Evolutionary conservation across 768 basidiomycete species (phyloP).

Genomic region (Podaxis sp.): DNA sequence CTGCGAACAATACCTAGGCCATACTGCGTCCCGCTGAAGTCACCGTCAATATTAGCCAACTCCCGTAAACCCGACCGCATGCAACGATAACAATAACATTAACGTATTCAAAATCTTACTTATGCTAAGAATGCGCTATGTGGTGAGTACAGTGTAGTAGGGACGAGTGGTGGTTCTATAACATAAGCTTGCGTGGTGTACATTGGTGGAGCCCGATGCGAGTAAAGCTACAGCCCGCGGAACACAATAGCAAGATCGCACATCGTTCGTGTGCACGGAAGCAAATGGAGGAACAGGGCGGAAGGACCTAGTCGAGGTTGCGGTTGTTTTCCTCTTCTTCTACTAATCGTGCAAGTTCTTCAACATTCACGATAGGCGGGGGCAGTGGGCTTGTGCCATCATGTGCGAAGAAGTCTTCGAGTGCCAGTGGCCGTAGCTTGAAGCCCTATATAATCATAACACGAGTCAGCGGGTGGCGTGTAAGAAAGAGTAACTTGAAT

Average conservation of each 20-base stretch:
- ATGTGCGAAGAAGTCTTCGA: slow-evolving; percentile 66
- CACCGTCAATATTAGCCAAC: background rate
- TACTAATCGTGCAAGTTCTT: slow-evolving; percentile 4
- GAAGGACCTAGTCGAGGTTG: background rate
- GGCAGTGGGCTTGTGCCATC: slow-evolving; percentile 41
- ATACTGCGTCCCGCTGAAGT: too few relatives aligned
- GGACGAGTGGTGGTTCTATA: too few relatives aligned
- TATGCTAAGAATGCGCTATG: background rate
- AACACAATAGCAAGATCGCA: background rate
- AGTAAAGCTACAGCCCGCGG: too few relatives aligned
- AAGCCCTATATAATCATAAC: slow-evolving; percentile 58
- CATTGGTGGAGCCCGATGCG: too few relatives aligned
- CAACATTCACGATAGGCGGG: slow-evolving; percentile 16
- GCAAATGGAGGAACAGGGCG: background rate
- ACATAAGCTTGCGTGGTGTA: too few relatives aligned
- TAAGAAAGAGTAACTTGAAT: background rate
- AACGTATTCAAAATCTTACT: background rate
- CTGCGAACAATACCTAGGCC: too few relatives aligned
- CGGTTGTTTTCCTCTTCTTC: slow-evolving; percentile 8
- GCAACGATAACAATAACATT: background rate
- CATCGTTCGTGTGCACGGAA: background rate
- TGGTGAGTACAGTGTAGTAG: background rate
- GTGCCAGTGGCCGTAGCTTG: slow-evolving; percentile 65
- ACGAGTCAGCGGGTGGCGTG: background rate
- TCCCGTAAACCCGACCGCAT: background rate